A percentile compares a stretch with the other conserved stretches of the same genome.
These are phyloP conservation scores for Fusarium sp. DNA, from an alignment of 2,329 filamentous ascomycete species.

Conservation along the genomic window DNA sequence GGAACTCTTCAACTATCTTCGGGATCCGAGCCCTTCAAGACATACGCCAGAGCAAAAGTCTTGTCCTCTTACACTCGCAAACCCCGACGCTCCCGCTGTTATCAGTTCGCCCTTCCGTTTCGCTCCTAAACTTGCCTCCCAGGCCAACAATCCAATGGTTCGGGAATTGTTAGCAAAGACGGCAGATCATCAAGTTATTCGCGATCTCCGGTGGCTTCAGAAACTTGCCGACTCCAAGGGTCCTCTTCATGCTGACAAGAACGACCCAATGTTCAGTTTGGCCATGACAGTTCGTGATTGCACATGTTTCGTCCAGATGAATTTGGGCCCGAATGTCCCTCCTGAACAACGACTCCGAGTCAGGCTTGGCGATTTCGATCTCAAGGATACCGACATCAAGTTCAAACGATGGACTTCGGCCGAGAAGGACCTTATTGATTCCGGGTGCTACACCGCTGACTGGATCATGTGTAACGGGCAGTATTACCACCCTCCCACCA, in stretches of 20 bases:
- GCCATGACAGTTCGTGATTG: constrained; percentile 87
- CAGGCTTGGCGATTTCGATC: constrained; percentile 80
- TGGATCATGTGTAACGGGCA: constrained; percentile 50
- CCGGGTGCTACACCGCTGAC: constrained; percentile 74
- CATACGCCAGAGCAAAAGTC: constrained; percentile 58
- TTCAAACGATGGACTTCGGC: constrained; percentile 74
- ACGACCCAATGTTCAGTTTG: constrained; percentile 65
- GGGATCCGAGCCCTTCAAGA: constrained; percentile 48
- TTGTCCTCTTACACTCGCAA: constrained; percentile 74
- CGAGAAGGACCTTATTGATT: constrained; percentile 71
- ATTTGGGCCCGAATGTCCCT: constrained; percentile 34
- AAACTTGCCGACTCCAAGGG: constrained; percentile 57
- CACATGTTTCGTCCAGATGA: constrained; percentile 76
- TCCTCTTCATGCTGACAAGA: constrained; percentile 55
- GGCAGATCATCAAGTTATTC: constrained; percentile 50
- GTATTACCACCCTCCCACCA: constrained; percentile 52
- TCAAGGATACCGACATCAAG: constrained; percentile 76
- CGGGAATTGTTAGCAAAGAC: constrained; percentile 43
- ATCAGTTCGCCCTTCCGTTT: constrained; percentile 57
- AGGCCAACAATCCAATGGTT: constrained; percentile 22
- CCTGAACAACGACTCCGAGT: constrained; percentile 57
- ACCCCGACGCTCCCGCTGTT: constrained; percentile 58
- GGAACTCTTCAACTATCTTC: constrained; percentile 52
- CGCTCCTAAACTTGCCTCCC: constrained; percentile 46
- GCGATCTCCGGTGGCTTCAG: constrained; percentile 51